These are phyloP conservation scores for Tylopilus intermedius DNA, from an alignment of 768 basidiomycete species.

Conservation along the genomic window DNA sequence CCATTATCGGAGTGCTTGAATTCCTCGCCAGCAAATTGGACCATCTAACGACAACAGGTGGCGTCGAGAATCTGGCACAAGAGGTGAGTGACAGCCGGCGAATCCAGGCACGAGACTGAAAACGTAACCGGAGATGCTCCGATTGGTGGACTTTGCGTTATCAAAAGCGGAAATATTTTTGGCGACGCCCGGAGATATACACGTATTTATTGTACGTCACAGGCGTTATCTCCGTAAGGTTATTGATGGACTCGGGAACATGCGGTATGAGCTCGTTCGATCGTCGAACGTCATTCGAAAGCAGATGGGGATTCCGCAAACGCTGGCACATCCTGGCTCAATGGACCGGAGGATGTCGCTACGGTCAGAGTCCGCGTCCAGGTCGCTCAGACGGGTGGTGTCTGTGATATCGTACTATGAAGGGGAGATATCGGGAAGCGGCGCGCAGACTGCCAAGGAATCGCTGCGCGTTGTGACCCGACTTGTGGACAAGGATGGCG, in stretches of 20 bases:
- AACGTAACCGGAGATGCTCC: slow-evolving; percentile 38
- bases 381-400: slow-evolving; percentile 40
- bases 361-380: slow-evolving; percentile 33
- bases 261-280: slow-evolving; percentile 65
- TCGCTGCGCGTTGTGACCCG: slow-evolving; percentile 54
- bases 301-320: slow-evolving; percentile 42
- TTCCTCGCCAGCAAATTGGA: slow-evolving; percentile 56
- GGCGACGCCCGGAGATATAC: slow-evolving; percentile 48
- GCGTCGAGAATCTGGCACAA: slow-evolving; percentile 47
- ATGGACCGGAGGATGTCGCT: slow-evolving; percentile 22
- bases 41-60: slow-evolving; percentile 46
- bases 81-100: slow-evolving; percentile 40
- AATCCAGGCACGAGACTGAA: slow-evolving; percentile 1
- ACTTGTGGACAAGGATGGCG: slow-evolving; percentile 59
- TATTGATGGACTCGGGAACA: background rate
- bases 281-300: slow-evolving; percentile 46
- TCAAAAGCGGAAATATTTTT: slow-evolving; percentile 50
- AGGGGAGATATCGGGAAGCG: slow-evolving; percentile 41
- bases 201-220: slow-evolving; percentile 56
- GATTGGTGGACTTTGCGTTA: slow-evolving; percentile 50
- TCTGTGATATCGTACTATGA: slow-evolving; percentile 50
- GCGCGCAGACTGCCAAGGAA: slow-evolving; percentile 45
- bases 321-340: slow-evolving; percentile 31
- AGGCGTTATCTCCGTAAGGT: background rate
- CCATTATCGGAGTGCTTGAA: slow-evolving; percentile 48